A percentile compares a stretch with the other conserved stretches of the same genome.
phyloP scores from a whole-genome alignment of 768 basidiomycete species.

The Auriculariales sp. region DNA sequence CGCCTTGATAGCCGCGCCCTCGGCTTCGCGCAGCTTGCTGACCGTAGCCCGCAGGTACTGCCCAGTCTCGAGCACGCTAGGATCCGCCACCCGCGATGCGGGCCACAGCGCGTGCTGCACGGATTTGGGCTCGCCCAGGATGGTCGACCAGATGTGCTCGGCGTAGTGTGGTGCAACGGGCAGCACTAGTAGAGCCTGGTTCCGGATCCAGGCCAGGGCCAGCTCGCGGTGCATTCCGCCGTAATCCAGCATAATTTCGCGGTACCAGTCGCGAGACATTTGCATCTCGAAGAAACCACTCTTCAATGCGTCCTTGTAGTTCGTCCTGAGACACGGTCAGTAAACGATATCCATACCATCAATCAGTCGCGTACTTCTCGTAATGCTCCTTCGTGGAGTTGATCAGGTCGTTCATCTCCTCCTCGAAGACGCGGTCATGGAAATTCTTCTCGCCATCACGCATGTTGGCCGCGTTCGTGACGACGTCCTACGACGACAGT shows the following conservation, averaged over 20 bases:
- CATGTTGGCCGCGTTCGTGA: constrained; percentile 52
- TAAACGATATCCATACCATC: neutral
- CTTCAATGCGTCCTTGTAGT: constrained; percentile 93
- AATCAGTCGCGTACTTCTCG: constrained; percentile 43
- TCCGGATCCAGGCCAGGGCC: constrained; percentile 70
- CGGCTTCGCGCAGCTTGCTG: constrained; percentile 84
- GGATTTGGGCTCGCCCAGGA: constrained; percentile 60
- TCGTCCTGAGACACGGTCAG: constrained; percentile 38
- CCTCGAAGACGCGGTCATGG: constrained; percentile 82
- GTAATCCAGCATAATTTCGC: constrained; percentile 69
- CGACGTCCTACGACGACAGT: constrained; percentile 9
- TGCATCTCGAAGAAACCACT: constrained; percentile 94
- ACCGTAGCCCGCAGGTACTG: constrained; percentile 82
- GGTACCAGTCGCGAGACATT: constrained; percentile 87
- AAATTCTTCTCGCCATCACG: constrained; percentile 63
- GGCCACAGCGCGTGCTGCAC: constrained; percentile 83
- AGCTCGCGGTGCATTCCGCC: constrained; percentile 86
- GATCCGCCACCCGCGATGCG: constrained; percentile 43
- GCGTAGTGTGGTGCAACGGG: constrained; percentile 91
- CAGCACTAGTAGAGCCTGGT: constrained; percentile 62
- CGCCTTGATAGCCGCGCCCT: constrained; percentile 64
- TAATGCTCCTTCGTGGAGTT: constrained; percentile 70
- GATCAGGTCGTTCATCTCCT: constrained; percentile 80
- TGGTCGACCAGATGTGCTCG: constrained; percentile 72
- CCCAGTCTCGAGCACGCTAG: constrained; percentile 52